Conservation (phyloP, 495 filamentous ascomycete genomes). For the Hypoxylon trugodes region DNA sequence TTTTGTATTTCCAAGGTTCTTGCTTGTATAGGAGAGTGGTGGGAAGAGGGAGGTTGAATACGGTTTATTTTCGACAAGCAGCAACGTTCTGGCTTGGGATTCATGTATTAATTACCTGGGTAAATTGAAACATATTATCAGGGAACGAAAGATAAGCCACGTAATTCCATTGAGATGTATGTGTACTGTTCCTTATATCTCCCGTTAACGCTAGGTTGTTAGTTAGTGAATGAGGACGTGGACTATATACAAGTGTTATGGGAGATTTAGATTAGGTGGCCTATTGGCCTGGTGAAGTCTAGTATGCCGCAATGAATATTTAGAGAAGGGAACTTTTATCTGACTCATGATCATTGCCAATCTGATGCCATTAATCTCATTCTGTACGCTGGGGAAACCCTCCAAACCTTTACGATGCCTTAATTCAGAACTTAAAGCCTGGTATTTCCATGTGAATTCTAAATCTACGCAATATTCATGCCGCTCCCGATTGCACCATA, state of each 20-base stretch:
- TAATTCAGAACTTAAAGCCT: not conserved
- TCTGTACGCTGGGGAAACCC: not conserved
- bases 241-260: not conserved
- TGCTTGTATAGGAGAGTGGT: too few relatives aligned
- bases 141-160: too few relatives aligned
- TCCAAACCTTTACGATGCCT: not conserved
- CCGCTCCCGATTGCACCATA: not conserved
- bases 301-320: constrained; percentile 16
- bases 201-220: not conserved
- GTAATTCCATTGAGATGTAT: too few relatives aligned
- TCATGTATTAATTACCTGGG: not conserved
- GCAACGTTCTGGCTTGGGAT: not conserved
- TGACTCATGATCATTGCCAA: constrained; percentile 17
- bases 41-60: too few relatives aligned
- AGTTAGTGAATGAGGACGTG: not conserved
- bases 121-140: too few relatives aligned
- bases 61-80: too few relatives aligned
- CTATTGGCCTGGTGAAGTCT: not conserved
- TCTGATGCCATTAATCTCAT: constrained; percentile 2
- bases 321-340: constrained; percentile 27
- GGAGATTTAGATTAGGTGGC: constrained; percentile 4
- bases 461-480: not conserved
- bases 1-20: too few relatives aligned
- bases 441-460: constrained; percentile 6
- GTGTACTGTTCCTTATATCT: too few relatives aligned